These are phyloP conservation scores for Xylaria acuta DNA, from an alignment of 495 filamentous ascomycete genomes.

Conservation along the genomic window DNA sequence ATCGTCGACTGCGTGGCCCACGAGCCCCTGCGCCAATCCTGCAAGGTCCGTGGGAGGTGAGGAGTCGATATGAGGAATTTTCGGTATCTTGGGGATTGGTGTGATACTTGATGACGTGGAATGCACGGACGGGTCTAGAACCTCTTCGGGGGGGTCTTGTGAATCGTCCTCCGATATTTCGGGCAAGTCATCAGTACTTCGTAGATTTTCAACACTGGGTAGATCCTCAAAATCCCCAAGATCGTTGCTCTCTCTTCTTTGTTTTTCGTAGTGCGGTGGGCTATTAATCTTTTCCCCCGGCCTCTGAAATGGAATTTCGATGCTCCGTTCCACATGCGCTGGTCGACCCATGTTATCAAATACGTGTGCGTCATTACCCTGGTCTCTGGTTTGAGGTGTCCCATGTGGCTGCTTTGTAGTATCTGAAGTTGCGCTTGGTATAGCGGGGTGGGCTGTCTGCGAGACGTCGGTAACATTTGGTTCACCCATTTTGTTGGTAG, in stretches of 20 bases:
- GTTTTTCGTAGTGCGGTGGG: slow-evolving; percentile 18
- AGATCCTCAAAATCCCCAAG: slow-evolving; percentile 32
- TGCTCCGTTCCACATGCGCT: slow-evolving; percentile 37
- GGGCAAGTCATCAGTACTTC: slow-evolving; percentile 31
- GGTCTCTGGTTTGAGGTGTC: not conserved
- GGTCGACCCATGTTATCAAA: slow-evolving; percentile 39
- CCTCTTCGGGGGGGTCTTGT: slow-evolving; percentile 40
- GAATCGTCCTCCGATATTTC: slow-evolving; percentile 27
- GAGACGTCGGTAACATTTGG: slow-evolving; percentile 31
- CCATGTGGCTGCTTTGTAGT: not conserved
- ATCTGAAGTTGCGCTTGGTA: slow-evolving; percentile 1
- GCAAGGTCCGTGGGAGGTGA: slow-evolving; percentile 32
- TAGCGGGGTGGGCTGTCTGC: slow-evolving; percentile 22
- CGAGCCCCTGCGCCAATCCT: slow-evolving; percentile 62
- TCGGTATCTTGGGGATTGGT: slow-evolving; percentile 41
- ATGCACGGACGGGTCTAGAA: slow-evolving; percentile 39
- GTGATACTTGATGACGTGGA: slow-evolving; percentile 34
- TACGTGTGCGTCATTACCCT: slow-evolving; percentile 18
- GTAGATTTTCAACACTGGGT: slow-evolving; percentile 30
- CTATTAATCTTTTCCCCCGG: slow-evolving; percentile 23
- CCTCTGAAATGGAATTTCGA: slow-evolving; percentile 39
- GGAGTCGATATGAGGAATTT: slow-evolving; percentile 35
- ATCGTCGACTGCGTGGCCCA: slow-evolving; percentile 74
- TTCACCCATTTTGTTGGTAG: slow-evolving; percentile 29
- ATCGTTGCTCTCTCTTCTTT: slow-evolving; percentile 25